Evolutionary conservation across 345 rosid genomes (phyloP), one percentile per base, ranked within the genome.

Genomic region (Excoecaria cochinchinensis): DNA sequence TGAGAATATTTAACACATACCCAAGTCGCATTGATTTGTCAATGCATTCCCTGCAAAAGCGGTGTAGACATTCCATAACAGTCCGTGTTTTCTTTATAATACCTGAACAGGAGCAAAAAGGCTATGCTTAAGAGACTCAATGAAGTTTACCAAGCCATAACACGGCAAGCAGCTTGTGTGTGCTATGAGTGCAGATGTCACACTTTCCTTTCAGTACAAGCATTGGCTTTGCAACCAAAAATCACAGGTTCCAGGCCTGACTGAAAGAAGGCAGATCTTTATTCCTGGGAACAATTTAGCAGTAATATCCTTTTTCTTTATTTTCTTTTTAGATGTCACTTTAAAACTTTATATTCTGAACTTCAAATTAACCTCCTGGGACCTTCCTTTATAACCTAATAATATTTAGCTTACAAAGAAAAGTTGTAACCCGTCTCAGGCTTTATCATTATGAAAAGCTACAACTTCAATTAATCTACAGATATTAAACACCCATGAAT

Each of bases 11-110:
- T 68, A 36, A 58, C 50, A 60, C 89, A 81, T 89, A 95, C 99
- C 99, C 99, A 76, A 92, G 69, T 85, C 99, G 87, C 94, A 95
- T 95, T 69, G 98, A 88, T 84, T 95, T 95, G 85, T 95, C 97
- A 76, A 95, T 95, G 88, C 98, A 95, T 80, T 91, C 98, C 81
- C 91, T 82, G 77, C 99, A 95, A 83, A 95, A 95, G 21, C 98
- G 91, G 79, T 95, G 99, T 71, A 95, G 89, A 78, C 99, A 95
- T 77, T 86, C 98, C 98, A 95, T 95, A 46, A 92, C 95, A 74
- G 99, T 91, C 74, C 99, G 79, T 67, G 98, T 95, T 82, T 92
- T 95, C 94, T 80, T 90, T 80, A 95, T 95, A 82, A 95, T 92
- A 72, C 98, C 99, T 95, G 85, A 50, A 72, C 51, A 79, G 10